These are phyloP conservation scores for Pontederia crassipes DNA, from an alignment of 176 grass and related monocot species.

Conservation along the genomic window DNA sequence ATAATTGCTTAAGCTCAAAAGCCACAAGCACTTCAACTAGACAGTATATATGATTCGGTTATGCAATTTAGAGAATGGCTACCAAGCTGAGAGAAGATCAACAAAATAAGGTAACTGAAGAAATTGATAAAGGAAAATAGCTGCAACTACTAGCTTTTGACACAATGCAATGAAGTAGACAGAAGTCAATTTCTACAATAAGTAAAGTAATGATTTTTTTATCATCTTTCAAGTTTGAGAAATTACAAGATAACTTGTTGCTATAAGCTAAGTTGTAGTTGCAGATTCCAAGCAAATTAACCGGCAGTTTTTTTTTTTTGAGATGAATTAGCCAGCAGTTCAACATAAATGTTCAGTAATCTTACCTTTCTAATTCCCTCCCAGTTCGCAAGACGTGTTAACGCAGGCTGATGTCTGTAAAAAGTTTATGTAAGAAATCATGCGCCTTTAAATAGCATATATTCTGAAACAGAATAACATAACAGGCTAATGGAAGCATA, in stretches of 20 bases:
- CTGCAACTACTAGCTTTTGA: no score
- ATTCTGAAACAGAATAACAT: background rate
- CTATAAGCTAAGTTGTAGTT: no score
- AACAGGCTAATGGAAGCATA: background rate
- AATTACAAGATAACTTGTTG: no score
- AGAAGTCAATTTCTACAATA: no score
- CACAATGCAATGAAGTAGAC: no score
- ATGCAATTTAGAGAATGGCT: background rate
- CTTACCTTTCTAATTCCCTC: constrained; percentile 84
- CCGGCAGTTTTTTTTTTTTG: no score
- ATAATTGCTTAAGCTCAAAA: no score
- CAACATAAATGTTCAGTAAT: constrained; percentile 14
- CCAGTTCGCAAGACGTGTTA: constrained; percentile 89
- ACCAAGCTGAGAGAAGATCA: constrained; percentile 2
- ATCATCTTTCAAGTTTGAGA: no score
- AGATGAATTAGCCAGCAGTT: background rate
- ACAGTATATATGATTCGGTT: background rate
- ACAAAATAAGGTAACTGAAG: background rate
- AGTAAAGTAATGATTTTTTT: no score
- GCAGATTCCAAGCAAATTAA: no score
- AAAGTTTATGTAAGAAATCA: constrained; percentile 9
- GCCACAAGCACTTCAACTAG: no score
- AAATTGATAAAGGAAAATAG: no score
- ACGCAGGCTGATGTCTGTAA: constrained; percentile 68
- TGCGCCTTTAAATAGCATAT: background rate